Conservation (phyloP, 1,284 basidiomycete species). For the Crucibulum cyathiforme region DNA sequence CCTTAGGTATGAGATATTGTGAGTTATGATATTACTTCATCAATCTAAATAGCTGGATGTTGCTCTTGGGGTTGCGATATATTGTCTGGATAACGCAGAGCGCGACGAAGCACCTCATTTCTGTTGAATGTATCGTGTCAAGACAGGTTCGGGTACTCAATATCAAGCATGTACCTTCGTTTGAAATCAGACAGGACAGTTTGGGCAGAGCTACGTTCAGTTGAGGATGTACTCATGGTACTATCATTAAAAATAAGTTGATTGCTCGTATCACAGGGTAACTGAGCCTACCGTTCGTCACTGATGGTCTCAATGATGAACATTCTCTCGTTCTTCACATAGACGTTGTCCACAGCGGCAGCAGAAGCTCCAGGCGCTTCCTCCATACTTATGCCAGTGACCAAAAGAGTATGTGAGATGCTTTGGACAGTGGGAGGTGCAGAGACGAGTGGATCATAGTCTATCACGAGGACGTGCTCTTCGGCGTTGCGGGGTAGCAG, state of each 20-base stretch:
- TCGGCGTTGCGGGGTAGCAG: constrained; percentile 62
- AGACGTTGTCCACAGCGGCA: constrained; percentile 52
- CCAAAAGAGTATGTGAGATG: constrained; percentile 63
- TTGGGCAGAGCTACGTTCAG: constrained; percentile 54
- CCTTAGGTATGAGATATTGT: too few relatives aligned
- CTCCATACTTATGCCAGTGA: constrained; percentile 64
- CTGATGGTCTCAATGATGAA: constrained; percentile 72
- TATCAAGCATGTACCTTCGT: constrained; percentile 53
- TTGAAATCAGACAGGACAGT: constrained; percentile 64
- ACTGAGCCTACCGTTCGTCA: constrained; percentile 51
- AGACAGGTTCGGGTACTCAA: neutral
- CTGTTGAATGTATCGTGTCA: constrained; percentile 40
- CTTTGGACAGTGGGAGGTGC: constrained; percentile 57
- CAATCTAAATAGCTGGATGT: neutral
- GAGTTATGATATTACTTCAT: neutral
- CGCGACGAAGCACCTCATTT: constrained; percentile 62
- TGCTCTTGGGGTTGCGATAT: too few relatives aligned
- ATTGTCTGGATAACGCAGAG: constrained; percentile 54
- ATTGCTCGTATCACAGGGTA: neutral
- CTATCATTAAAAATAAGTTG: constrained; percentile 19
- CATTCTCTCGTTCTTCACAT: constrained; percentile 67
- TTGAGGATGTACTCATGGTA: constrained; percentile 42
- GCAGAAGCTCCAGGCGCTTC: constrained; percentile 75
- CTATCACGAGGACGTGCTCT: constrained; percentile 75
- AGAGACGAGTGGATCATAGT: constrained; percentile 54